A percentile compares a stretch with the other conserved stretches of the same genome.
phyloP scores from a whole-genome alignment of 345 rosid species.

The Salix dunnii region DNA sequence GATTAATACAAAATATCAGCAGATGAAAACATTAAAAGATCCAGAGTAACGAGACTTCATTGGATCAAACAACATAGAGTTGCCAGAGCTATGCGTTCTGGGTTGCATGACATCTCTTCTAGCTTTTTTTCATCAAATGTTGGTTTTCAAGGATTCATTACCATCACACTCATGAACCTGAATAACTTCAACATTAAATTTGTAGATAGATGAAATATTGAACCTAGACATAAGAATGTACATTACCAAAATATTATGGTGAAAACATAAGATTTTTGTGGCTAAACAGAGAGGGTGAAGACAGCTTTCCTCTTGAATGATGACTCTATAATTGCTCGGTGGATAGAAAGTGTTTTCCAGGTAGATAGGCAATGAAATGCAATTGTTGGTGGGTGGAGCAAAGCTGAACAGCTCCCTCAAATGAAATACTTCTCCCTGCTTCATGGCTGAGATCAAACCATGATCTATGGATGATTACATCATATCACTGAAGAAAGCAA shows the following conservation, averaged over 20 bases:
- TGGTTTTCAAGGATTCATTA: neutral
- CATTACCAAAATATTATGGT: neutral
- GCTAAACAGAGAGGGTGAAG: neutral
- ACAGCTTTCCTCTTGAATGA: neutral
- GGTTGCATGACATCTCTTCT: neutral
- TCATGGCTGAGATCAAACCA: neutral
- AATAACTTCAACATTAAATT: neutral
- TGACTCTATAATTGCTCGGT: neutral
- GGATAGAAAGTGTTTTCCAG: neutral
- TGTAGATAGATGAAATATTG: neutral
- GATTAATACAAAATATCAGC: no score
- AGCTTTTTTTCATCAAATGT: neutral
- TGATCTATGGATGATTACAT: neutral
- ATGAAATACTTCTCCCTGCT: no score
- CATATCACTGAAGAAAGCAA: neutral
- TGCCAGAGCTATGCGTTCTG: no score
- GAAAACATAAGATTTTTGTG: neutral
- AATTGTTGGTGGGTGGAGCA: conserved; percentile 1
- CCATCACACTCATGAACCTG: neutral
- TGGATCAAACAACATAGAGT: no score
- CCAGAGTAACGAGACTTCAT: no score
- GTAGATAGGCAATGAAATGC: conserved; percentile 7
- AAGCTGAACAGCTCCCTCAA: conserved; percentile 1
- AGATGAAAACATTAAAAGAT: no score
- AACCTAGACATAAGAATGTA: neutral